Conservation (phyloP, 2,329 filamentous ascomycete species). For the Rhexocercosporidium sp. region DNA sequence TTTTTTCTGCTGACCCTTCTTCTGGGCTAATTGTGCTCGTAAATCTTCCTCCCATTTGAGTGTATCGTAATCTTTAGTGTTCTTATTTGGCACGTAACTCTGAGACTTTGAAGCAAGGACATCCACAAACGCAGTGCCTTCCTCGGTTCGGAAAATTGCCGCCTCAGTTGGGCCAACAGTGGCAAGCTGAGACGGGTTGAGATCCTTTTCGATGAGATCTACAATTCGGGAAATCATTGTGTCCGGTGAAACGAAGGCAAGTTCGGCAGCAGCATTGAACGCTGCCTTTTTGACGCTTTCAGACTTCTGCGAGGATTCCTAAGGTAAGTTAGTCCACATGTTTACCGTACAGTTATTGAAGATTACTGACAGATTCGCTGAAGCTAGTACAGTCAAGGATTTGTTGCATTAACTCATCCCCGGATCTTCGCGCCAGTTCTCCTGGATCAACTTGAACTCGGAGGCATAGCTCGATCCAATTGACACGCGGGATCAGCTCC, state of each 20-base stretch:
- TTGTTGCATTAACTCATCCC: slow-evolving; percentile 69
- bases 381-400: slow-evolving; percentile 59
- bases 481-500: slow-evolving; percentile 76
- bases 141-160: slow-evolving; percentile 89
- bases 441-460: slow-evolving; percentile 84
- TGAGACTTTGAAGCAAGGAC: slow-evolving; percentile 84
- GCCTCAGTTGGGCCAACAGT: slow-evolving; percentile 85
- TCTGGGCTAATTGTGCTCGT: slow-evolving; percentile 83
- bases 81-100: slow-evolving; percentile 77
- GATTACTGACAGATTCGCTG: slow-evolving; percentile 56
- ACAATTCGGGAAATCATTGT: slow-evolving; percentile 78
- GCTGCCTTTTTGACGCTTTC: slow-evolving; percentile 68
- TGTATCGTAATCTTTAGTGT: slow-evolving; percentile 92
- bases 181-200: slow-evolving; percentile 71
- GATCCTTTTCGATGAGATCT: slow-evolving; percentile 72
- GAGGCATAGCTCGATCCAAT: slow-evolving; percentile 90
- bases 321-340: slow-evolving; percentile 21
- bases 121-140: slow-evolving; percentile 88
- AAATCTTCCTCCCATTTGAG: slow-evolving; percentile 97
- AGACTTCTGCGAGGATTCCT: slow-evolving; percentile 42
- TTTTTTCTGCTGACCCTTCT: slow-evolving; percentile 91
- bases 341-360: not conserved
- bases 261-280: slow-evolving; percentile 83
- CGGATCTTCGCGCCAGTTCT: slow-evolving; percentile 68
- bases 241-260: slow-evolving; percentile 92